These are phyloP conservation scores for Calonectria hongkongensis DNA, from an alignment of 2,329 filamentous ascomycete species.

Conservation along the genomic window DNA sequence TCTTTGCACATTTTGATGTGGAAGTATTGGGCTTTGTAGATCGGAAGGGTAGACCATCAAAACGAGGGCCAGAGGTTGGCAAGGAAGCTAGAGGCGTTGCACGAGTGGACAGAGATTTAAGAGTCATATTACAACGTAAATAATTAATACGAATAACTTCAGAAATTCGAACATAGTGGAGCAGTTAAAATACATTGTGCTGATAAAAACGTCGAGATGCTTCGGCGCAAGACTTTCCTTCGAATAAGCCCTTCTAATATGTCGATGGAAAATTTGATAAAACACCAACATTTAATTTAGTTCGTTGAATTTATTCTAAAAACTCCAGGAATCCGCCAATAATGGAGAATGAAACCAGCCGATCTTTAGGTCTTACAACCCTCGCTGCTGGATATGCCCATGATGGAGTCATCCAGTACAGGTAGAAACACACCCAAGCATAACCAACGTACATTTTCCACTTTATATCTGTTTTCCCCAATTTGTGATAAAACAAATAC, in stretches of 20 bases:
- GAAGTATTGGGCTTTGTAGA: conserved; percentile 44
- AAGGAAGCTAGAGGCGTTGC: conserved; percentile 51
- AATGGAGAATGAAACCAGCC: conserved; percentile 36
- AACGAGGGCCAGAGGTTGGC: conserved; percentile 49
- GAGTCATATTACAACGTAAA: conserved; percentile 44
- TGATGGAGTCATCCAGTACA: conserved; percentile 49
- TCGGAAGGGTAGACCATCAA: conserved; percentile 37
- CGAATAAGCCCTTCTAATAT: too few relatives aligned
- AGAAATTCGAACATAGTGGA: too few relatives aligned
- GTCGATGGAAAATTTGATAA: too few relatives aligned
- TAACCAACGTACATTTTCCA: conserved; percentile 41
- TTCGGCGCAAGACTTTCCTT: too few relatives aligned
- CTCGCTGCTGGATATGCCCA: conserved; percentile 48
- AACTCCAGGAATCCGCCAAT: conserved; percentile 20
- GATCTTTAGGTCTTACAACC: conserved; percentile 39
- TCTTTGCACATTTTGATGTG: conserved; percentile 47
- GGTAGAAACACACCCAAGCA: conserved; percentile 42
- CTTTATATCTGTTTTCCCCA: neutral
- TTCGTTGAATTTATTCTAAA: neutral
- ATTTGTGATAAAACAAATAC: neutral
- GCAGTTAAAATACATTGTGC: too few relatives aligned
- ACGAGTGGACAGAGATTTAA: conserved; percentile 48
- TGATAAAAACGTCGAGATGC: too few relatives aligned
- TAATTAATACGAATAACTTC: neutral
- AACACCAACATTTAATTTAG: too few relatives aligned